Evolutionary conservation across 2,329 filamentous ascomycete species (phyloP), one percentile per base, ranked within the genome.

Genomic region (Clathrospora elynae): DNA sequence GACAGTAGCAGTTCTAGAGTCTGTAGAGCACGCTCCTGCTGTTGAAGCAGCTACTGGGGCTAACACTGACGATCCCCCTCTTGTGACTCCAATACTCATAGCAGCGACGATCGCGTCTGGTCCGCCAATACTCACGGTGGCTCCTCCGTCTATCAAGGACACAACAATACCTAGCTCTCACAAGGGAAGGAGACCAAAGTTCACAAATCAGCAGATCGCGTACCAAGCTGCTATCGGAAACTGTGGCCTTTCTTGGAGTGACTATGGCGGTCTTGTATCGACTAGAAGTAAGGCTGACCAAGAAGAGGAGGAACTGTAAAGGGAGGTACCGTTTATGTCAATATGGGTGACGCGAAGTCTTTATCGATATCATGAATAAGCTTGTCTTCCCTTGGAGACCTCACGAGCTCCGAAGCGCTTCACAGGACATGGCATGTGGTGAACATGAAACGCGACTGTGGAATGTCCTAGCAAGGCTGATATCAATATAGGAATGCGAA

Each of bases 181-280:
- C 7, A 46, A 29, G 29, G 39, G 25, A 19, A 39, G 30, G 35
- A 42, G 17, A 35, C 33, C 16, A 17, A 53, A 39, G 14, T 10
- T 46, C 8, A 55, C 38, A 4, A 62, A 62, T 34, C 30, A 34
- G 8, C 35, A 46, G 5, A 38, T 68, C 8, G 65, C 63, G 5
- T 65, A 65, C 34, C 41, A 65, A 11, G 64, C 64, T 35, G 64
- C 63, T 1, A 51, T 63, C 11, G 59, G 62, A 5, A 52, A 51
- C n/a, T 9, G 26, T 57, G 38, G 73, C 68, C 16, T 79, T 12
- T 66, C 60, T 7, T 71, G 67, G 50, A 68, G 69, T 7, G 74
- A 67, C 8, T 75, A 68, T 34, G 69, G 71, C 6, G 73, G 72
- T 3, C 57, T 78, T 18, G 61, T 75, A 19, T 77, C 74, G 12